Evolutionary conservation across 805 yeast species (phyloP).

Genomic region (Pichia cephalocereana): DNA sequence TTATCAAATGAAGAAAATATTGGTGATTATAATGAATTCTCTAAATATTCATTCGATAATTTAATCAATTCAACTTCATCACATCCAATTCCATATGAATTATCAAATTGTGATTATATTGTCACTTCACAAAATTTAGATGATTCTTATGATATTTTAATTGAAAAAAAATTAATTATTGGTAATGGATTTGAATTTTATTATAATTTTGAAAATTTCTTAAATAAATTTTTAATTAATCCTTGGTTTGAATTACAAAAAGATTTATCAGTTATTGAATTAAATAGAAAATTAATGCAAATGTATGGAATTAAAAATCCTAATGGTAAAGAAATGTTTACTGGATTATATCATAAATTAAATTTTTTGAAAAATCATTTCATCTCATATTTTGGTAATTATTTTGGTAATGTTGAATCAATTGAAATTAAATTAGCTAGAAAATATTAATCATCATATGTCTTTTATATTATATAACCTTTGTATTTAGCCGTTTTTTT

Average conservation of each 20-base stretch:
- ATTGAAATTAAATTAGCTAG: slow-evolving; percentile 11
- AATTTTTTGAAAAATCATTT: not conserved
- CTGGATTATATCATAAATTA: slow-evolving; percentile 1
- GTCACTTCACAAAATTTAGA: slow-evolving; percentile 28
- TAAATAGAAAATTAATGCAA: slow-evolving; percentile 14
- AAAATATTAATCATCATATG: not conserved
- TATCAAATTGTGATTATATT: slow-evolving; percentile 35
- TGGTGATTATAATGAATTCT: too few species aligned
- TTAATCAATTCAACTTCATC: slow-evolving; percentile 31
- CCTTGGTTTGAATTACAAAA: slow-evolving; percentile 11
- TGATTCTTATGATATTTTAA: slow-evolving; percentile 38
- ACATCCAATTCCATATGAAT: slow-evolving; percentile 64
- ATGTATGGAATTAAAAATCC: slow-evolving; percentile 10
- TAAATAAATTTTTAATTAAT: not conserved
- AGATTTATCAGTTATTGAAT: slow-evolving; percentile 10
- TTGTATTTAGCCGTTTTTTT: too few species aligned
- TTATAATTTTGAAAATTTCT: not conserved
- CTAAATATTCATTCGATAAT: slow-evolving; percentile 11
- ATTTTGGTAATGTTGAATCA: slow-evolving; percentile 6
- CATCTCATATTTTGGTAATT: not conserved
- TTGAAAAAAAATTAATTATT: slow-evolving; percentile 26
- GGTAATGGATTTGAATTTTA: slow-evolving; percentile 31
- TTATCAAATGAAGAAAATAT: too few species aligned
- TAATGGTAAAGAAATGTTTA: slow-evolving; percentile 10
- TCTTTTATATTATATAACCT: not conserved